phyloP scores from a whole-genome alignment of 1,284 basidiomycete species.

The Cryptococcus sp. region DNA sequence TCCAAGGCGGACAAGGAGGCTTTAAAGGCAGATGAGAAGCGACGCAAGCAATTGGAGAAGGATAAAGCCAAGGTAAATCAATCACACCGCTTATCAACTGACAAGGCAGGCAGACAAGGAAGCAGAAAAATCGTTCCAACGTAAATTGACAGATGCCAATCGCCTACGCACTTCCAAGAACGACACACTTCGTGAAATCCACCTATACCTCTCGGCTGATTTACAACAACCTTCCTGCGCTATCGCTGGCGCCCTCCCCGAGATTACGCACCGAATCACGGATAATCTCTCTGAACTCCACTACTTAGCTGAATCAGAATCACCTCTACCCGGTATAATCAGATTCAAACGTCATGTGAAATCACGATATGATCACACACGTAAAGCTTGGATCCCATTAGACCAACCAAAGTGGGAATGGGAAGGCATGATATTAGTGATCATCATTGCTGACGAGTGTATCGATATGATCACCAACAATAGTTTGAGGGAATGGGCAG shows the following conservation, averaged over 20 bases:
- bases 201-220: constrained; percentile 41
- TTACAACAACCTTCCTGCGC: constrained; percentile 31
- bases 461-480: constrained; percentile 33
- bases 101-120: constrained; percentile 31
- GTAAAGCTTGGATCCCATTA: constrained; percentile 36
- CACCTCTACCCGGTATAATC: constrained; percentile 31
- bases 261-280: constrained; percentile 29
- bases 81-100: background rate
- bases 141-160: constrained; percentile 34
- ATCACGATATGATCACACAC: constrained; percentile 26
- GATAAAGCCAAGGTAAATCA: constrained; percentile 28
- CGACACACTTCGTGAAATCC: constrained; percentile 43
- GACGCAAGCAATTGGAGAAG: constrained; percentile 26
- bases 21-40: constrained; percentile 27
- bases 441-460: constrained; percentile 37
- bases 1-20: constrained; percentile 25
- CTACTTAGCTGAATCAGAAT: constrained; percentile 22
- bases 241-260: constrained; percentile 39
- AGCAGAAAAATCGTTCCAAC: constrained; percentile 37
- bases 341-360: constrained; percentile 40
- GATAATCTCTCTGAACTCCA: constrained; percentile 30
- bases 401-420: constrained; percentile 38
- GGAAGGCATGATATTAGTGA: constrained; percentile 43
- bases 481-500: constrained; percentile 28
- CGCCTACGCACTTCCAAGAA: constrained; percentile 39